Evolutionary conservation across 768 basidiomycete genomes (phyloP), one percentile per base, ranked within the genome.

Genomic region (Suillus placidus): DNA sequence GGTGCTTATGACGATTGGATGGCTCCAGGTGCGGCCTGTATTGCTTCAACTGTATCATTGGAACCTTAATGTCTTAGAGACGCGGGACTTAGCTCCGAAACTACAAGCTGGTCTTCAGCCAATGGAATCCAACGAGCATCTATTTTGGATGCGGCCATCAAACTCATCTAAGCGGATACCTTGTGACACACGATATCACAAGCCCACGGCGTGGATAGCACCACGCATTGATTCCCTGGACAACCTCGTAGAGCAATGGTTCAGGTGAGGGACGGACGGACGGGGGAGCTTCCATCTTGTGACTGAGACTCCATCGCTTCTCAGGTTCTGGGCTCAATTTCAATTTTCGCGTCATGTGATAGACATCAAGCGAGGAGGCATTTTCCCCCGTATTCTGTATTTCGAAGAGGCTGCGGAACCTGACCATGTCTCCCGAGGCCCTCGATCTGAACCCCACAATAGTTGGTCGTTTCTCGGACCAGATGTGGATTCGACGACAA

Each of bases 1-100:
- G 30, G 77, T 82, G 12, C 71, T 90, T 68, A 88, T 91, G 88
- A 83, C 84, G 0, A 81, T 91, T 45, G 84, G 78, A 0, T 84
- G 84, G 65, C 72, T 89, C 4, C 90, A 90, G 78, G 88, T 87
- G 55, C 56, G 75, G 72, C 42, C 6, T 42, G 54, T n/a, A 4
- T 20, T 12, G 6, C 3, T 40, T n/a, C 8, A 1, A n/a, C 23
- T 20, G 30, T 32, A 42, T 56, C 40, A 8, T 40, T 26, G 10
- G n/a, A n/a, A 14, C 58, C 32, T 66, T 23, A 35, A 32, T 26
- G 10, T 38, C 42, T 23, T 20, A 49, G 64, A 89, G 88, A 73
- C 68, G 18, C 71, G 75, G 14, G 79, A 79, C 4, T 69, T 81
- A 12, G 71, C 88, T 13, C 88, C 87, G 0, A 87, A 86, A 65